Base-by-base conservation (phyloP, 805 yeast species). In the Saturnispora besseyi region DNA sequence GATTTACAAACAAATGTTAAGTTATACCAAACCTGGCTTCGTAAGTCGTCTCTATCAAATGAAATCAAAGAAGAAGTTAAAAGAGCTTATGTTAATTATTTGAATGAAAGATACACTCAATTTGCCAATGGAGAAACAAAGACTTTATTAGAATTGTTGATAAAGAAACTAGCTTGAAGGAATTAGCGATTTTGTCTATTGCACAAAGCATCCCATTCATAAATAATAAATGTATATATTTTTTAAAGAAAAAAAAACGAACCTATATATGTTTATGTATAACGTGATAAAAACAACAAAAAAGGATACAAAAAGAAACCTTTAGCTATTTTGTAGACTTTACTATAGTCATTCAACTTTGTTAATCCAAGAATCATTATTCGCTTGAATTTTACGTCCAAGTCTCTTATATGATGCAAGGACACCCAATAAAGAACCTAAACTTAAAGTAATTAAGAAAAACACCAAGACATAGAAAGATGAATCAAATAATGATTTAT, bases 1-100 rank as follows among this genome's bases (percentile, higher is more conserved):
- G 64, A 70, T 46, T 72, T 90, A 59, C 87, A 86, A 66, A 72
- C 75, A 22, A 73, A 89, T 18, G 84, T 88, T 41, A 85, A 83
- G 61, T 79, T 81, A 60, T 87, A 78, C 61, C 69, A 78, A 54
- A 83, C 87, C 15, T 64, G 66, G 63, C 73, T 75, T 54, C 26
- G 50, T 62, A 55, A 81, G 75, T 60, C 55, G n/a, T 50, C 51
- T 22, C 53, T 41, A 62, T 62, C 44, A 64, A 62, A 34, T 62
- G 59, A 15, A 55, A 64, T 46, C 44, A 62, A 67, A 48, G 54
- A 55, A 2, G 53, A 58, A n/a, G 71, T 70, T 42, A 64, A 62
- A 43, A 61, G 55, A 4, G 56, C 55, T 38, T 72, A 63, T 52
- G 64, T 68, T 38, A 60, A 56, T 9, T 72, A 61, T 46, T 50